Evolutionary conservation across 2,329 filamentous ascomycete species (phyloP), one percentile per base, ranked within the genome.

Genomic region (Diaporthe citri): DNA sequence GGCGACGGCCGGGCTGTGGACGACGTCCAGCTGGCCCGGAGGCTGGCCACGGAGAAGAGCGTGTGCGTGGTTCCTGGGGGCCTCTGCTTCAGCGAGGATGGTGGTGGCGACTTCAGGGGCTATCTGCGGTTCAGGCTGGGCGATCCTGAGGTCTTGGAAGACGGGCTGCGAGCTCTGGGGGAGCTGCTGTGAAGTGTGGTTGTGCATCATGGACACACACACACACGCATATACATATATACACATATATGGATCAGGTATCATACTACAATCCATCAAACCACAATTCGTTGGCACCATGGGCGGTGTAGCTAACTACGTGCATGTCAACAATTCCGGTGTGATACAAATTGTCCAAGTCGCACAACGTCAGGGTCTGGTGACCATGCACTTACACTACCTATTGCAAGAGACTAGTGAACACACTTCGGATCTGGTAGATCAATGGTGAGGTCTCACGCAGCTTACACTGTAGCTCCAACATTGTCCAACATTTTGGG

Each of bases 41-140:
- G 9, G n/a, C n/a, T 71, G 25, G 69, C 69, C 31, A 28, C 56
- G 8, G 69, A 71, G 22, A 57, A 71, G 39, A 22, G 69, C 39
- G 69, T 71, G 4, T 71, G 52, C 13, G 52, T 71, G n/a, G 56
- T 71, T 15, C 69, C 69, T 1, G 69, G 69, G n/a, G 69, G 55
- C n/a, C 69, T 34, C 25, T 71, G 69, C 41, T 71, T 71, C 31
- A 13, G 69, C 31, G 69, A 71, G 51, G 52, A 60, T 8, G 36
- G 52, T 9, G 51, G 28, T 34, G 69, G 31, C 7, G 9, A 71
- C 31, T 71, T 71, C 52, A 60, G 8, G 22, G 69, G 69, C 36
- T 71, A 71, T 34, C n/a, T 71, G 39, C 36, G 52, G 28, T 46
- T 71, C 39, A 46, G 52, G 9, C 64, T 69, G 15, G 64, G 64